phyloP scores from a whole-genome alignment of 108 stramenopile species.

The Nannochloropsis gaditana region DNA sequence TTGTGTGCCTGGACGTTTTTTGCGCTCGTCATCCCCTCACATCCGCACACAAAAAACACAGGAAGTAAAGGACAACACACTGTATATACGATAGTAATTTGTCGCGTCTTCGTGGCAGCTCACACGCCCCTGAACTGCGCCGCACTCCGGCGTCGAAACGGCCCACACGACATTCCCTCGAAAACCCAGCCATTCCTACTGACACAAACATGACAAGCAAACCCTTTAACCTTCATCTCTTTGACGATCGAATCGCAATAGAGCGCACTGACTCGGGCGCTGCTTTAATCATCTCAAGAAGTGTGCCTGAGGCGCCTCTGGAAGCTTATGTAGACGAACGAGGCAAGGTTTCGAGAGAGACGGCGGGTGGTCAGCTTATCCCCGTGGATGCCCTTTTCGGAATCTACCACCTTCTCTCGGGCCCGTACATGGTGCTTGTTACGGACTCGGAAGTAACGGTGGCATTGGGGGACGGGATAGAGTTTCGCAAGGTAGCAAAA shows the following conservation, averaged over 20 bases:
- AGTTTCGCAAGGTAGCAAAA: constrained; percentile 50
- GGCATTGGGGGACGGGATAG: constrained; percentile 22
- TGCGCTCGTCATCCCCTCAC: no score
- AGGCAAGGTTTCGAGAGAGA: constrained; percentile 20
- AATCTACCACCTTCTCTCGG: constrained; percentile 55
- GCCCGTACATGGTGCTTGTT: constrained; percentile 51
- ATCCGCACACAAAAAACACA: no score
- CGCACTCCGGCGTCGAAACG: no score
- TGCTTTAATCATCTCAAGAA: background rate
- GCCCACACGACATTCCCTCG: constrained; percentile 17
- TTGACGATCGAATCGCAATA: background rate
- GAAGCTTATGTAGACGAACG: constrained; percentile 16
- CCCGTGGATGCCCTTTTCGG: constrained; percentile 51
- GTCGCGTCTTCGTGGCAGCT: no score
- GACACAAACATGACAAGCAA: background rate
- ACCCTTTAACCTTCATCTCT: background rate
- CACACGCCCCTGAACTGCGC: no score
- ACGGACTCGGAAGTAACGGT: constrained; percentile 41
- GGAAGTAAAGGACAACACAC: no score
- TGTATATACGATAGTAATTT: no score
- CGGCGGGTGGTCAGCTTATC: constrained; percentile 3
- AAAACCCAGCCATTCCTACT: background rate
- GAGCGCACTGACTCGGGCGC: constrained; percentile 11
- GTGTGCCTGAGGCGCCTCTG: background rate
- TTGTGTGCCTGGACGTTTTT: no score